Evolutionary conservation across 176 grass and related monocot genomes (phyloP).

Genomic region (Phragmites australis): DNA sequence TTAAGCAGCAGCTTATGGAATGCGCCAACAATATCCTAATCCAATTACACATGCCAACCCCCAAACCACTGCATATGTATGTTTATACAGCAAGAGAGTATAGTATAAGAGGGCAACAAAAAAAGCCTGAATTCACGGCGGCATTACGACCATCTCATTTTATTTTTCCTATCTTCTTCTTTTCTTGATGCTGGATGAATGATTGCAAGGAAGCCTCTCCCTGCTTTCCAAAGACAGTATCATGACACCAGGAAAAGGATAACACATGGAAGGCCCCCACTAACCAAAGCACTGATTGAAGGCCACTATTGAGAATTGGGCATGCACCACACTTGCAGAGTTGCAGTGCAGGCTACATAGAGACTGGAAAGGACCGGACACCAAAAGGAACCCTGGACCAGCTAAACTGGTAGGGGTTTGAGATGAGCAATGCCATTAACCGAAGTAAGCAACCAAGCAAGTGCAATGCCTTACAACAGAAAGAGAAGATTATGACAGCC

Average conservation of each 20-base stretch:
- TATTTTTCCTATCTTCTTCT: not conserved
- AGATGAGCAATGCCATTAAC: conserved; percentile 1
- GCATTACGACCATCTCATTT: not conserved
- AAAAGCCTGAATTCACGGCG: conserved; percentile 40
- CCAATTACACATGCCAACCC: conserved; percentile 17
- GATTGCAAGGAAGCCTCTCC: conserved; percentile 45
- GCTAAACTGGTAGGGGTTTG: not conserved
- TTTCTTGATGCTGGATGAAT: conserved; percentile 36
- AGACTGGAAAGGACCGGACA: conserved; percentile 34
- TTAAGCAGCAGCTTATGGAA: conserved; percentile 13
- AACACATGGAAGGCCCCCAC: conserved; percentile 39
- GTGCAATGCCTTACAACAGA: conserved; percentile 11
- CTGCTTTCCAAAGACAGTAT: conserved; percentile 47
- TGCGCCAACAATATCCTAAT: not conserved
- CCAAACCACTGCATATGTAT: not conserved
- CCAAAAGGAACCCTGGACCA: conserved; percentile 34
- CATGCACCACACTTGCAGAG: conserved; percentile 22
- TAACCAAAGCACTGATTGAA: conserved; percentile 42
- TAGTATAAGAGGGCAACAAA: not conserved
- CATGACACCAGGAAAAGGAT: conserved; percentile 45
- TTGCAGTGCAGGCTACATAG: not conserved
- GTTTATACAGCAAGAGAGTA: not conserved
- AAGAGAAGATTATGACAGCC: conserved; percentile 18
- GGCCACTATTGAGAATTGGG: conserved; percentile 26
- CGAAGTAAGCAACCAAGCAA: conserved; percentile 10